Percentiles rank a stretch among this genome's conserved stretches.
Evolutionary conservation across 2,329 filamentous ascomycete species (phyloP).

Genomic region (Microdochium trichocladiopsis): DNA sequence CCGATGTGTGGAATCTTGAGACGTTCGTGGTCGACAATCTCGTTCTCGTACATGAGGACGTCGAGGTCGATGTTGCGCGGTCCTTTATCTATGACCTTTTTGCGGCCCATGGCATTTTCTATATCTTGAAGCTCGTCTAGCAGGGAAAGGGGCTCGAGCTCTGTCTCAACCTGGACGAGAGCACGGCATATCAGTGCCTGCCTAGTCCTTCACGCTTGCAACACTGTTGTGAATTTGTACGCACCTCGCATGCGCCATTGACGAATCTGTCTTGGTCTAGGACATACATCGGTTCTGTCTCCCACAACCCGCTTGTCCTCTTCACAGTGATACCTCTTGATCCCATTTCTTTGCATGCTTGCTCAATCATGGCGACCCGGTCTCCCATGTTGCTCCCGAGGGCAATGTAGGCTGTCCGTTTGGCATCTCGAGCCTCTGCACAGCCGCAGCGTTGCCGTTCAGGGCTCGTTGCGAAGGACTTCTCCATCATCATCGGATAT

Average conservation of each 20-base stretch:
- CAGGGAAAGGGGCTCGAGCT: slow-evolving; percentile 65
- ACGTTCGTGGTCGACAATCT: slow-evolving; percentile 58
- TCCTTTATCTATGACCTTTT: slow-evolving; percentile 85
- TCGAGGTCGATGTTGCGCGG: slow-evolving; percentile 93
- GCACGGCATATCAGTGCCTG: neutral
- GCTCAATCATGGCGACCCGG: slow-evolving; percentile 76
- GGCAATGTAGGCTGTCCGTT: slow-evolving; percentile 66
- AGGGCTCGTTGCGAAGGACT: slow-evolving; percentile 10
- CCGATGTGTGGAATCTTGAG: slow-evolving; percentile 79
- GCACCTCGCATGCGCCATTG: slow-evolving; percentile 87
- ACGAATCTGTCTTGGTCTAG: slow-evolving; percentile 81
- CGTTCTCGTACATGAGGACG: slow-evolving; percentile 73
- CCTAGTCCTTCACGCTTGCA: neutral
- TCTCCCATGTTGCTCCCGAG: slow-evolving; percentile 91
- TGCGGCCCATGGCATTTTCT: slow-evolving; percentile 70
- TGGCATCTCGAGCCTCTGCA: slow-evolving; percentile 12
- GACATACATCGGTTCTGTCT: slow-evolving; percentile 96
- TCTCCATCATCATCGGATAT: slow-evolving; percentile 13
- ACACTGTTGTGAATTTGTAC: slow-evolving; percentile 19
- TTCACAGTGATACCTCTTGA: slow-evolving; percentile 63
- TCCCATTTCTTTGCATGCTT: slow-evolving; percentile 74
- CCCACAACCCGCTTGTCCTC: slow-evolving; percentile 83
- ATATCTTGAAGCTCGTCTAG: slow-evolving; percentile 78
- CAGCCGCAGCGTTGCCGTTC: slow-evolving; percentile 14
- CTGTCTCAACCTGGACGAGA: slow-evolving; percentile 65